phyloP scores from a whole-genome alignment of 805 yeast species.

The Kazachstania viticola region DNA sequence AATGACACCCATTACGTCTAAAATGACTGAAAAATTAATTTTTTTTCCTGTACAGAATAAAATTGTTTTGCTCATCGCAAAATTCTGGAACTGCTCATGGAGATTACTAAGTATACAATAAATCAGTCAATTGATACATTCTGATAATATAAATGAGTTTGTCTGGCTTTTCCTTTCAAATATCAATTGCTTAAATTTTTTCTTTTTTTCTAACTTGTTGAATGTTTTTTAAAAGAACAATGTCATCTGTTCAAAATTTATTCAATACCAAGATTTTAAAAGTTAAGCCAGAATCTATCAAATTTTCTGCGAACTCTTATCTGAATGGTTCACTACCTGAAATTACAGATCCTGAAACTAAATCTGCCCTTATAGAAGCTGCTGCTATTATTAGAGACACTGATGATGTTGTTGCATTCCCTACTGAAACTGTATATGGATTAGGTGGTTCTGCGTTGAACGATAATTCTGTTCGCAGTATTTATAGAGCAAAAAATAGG shows the following conservation, averaged over 20 bases:
- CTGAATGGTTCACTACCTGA: conserved; percentile 31
- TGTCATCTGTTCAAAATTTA: not conserved
- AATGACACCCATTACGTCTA: no score
- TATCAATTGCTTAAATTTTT: no score
- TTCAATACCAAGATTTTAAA: conserved; percentile 36
- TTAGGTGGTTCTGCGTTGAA: conserved; percentile 77
- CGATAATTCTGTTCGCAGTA: conserved; percentile 61
- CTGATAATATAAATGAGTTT: no score
- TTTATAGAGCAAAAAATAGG: conserved; percentile 81
- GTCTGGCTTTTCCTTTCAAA: no score
- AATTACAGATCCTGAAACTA: conserved; percentile 43
- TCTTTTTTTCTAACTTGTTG: no score
- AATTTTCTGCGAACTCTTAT: conserved; percentile 30
- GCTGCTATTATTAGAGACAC: conserved; percentile 40
- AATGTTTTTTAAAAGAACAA: no score
- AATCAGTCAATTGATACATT: no score
- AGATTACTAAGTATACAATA: no score
- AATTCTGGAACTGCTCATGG: no score
- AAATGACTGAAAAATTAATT: no score
- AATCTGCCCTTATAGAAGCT: conserved; percentile 43
- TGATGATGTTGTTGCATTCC: conserved; percentile 71
- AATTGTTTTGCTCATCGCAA: no score
- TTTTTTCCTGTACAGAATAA: no score
- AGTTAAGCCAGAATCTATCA: conserved; percentile 43
- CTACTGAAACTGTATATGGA: conserved; percentile 96